These are phyloP conservation scores for Lachnellula suecica DNA, from an alignment of 2,329 filamentous ascomycete species.

Conservation along the genomic window DNA sequence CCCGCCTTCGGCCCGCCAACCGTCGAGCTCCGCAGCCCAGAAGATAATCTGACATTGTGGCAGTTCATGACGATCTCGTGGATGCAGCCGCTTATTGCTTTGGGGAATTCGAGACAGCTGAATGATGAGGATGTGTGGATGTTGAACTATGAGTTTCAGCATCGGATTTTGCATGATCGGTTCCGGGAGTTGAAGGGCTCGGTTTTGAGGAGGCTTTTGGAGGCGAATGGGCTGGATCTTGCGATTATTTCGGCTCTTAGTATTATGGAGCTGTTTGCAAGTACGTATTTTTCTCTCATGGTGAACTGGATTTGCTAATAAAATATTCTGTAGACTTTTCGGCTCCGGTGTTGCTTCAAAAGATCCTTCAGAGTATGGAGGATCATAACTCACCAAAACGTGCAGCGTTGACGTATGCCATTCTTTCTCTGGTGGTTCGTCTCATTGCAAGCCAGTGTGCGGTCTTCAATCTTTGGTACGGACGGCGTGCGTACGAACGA, in stretches of 20 bases:
- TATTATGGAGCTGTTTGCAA: slow-evolving; percentile 58
- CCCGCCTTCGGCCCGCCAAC: slow-evolving; percentile 55
- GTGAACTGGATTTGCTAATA: slow-evolving; percentile 14
- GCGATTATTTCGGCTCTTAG: slow-evolving; percentile 56
- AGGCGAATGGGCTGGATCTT: slow-evolving; percentile 79
- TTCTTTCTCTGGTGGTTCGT: slow-evolving; percentile 59
- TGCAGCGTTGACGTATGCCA: slow-evolving; percentile 64
- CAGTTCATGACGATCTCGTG: slow-evolving; percentile 85
- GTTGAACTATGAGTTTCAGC: slow-evolving; percentile 79
- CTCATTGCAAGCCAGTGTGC: slow-evolving; percentile 63
- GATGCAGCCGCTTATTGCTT: slow-evolving; percentile 71
- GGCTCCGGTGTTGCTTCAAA: slow-evolving; percentile 69
- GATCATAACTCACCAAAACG: slow-evolving; percentile 47
- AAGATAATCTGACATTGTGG: slow-evolving; percentile 77
- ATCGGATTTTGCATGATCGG: slow-evolving; percentile 68
- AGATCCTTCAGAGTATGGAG: slow-evolving; percentile 67
- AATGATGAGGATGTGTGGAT: slow-evolving; percentile 81
- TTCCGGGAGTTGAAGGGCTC: slow-evolving; percentile 74
- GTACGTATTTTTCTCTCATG: slow-evolving; percentile 35
- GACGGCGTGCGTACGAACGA: slow-evolving; percentile 79
- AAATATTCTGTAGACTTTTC: slow-evolving; percentile 49
- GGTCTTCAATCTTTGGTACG: slow-evolving; percentile 76
- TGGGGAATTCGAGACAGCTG: slow-evolving; percentile 64
- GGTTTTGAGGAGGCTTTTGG: slow-evolving; percentile 66
- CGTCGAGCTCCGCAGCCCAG: slow-evolving; percentile 65